phyloP scores from a whole-genome alignment of 192 early-diverging fungal species.

The Coemansia umbellata region DNA sequence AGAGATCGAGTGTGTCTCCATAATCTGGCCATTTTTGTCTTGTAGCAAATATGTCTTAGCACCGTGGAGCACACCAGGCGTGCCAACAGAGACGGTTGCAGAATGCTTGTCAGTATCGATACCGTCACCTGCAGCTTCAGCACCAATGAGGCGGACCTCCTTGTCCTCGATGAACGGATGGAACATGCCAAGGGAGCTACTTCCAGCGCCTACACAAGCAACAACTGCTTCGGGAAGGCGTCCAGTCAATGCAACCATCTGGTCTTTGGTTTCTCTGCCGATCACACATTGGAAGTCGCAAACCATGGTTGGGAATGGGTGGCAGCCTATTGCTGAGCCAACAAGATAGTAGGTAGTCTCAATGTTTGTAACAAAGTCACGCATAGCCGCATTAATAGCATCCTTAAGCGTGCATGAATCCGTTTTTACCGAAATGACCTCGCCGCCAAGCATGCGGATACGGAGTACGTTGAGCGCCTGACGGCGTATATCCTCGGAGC shows the following conservation, averaged over 20 bases:
- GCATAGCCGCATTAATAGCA: constrained; percentile 98
- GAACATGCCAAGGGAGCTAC: constrained; percentile 97
- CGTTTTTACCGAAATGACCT: constrained; percentile 77
- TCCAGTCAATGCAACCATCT: constrained; percentile 76
- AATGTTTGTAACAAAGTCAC: constrained; percentile 98
- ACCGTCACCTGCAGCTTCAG: constrained; percentile 94
- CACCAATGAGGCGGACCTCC: constrained; percentile 83
- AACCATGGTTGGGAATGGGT: constrained; percentile 96
- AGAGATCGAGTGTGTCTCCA: constrained; percentile 90
- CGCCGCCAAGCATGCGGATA: constrained; percentile 89
- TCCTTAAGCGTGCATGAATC: constrained; percentile 91
- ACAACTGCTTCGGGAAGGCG: constrained; percentile 90
- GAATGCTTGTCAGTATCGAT: constrained; percentile 84
- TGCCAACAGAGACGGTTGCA: constrained; percentile 81
- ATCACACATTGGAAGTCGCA: constrained; percentile 98
- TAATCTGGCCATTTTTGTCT: constrained; percentile 94
- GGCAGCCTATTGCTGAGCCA: constrained; percentile 94
- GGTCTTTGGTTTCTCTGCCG: constrained; percentile 81
- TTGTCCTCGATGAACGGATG: constrained; percentile 87
- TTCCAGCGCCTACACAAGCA: constrained; percentile 97
- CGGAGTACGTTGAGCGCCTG: constrained; percentile 96
- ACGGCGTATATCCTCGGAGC: constrained; percentile 88
- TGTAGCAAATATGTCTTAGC: constrained; percentile 92
- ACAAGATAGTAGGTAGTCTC: constrained; percentile 92
- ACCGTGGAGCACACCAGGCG: constrained; percentile 92